These are phyloP conservation scores for Barbarea vulgaris DNA, from an alignment of 345 rosid species.

Conservation along the genomic window DNA sequence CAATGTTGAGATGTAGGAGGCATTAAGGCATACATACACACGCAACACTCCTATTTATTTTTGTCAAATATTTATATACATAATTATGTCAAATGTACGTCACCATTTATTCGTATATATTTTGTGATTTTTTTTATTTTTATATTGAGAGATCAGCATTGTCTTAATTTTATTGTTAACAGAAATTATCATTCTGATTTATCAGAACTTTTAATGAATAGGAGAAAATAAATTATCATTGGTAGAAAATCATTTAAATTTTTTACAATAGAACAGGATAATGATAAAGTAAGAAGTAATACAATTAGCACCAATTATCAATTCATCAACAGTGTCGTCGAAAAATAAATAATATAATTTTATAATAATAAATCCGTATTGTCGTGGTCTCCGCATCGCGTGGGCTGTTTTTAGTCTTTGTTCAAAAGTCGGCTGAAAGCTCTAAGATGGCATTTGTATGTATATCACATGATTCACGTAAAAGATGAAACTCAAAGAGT, in stretches of 20 bases:
- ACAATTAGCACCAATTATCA: not conserved
- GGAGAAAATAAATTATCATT: not conserved
- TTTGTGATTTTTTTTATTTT: not conserved
- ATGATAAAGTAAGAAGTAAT: not conserved
- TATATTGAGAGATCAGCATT: not conserved
- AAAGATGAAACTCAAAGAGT: not conserved
- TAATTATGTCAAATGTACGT: not conserved
- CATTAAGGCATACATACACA: constrained; percentile 21
- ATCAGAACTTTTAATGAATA: not conserved
- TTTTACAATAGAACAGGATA: not conserved
- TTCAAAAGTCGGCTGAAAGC: constrained; percentile 28
- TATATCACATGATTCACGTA: constrained; percentile 26
- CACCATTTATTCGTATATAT: not conserved
- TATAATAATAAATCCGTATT: not conserved
- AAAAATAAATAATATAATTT: not conserved
- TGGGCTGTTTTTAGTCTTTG: not conserved
- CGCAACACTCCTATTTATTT: not conserved
- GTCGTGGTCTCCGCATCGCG: constrained; percentile 11
- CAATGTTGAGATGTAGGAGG: constrained; percentile 42
- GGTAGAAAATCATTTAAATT: not conserved
- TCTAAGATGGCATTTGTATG: not conserved
- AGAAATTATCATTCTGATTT: not conserved
- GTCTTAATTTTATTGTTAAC: not conserved
- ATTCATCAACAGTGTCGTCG: not conserved
- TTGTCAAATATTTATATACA: not conserved